Evolutionary conservation across 1,139 yeast genomes (phyloP).

Genomic region (Wickerhamomyces sp.): DNA sequence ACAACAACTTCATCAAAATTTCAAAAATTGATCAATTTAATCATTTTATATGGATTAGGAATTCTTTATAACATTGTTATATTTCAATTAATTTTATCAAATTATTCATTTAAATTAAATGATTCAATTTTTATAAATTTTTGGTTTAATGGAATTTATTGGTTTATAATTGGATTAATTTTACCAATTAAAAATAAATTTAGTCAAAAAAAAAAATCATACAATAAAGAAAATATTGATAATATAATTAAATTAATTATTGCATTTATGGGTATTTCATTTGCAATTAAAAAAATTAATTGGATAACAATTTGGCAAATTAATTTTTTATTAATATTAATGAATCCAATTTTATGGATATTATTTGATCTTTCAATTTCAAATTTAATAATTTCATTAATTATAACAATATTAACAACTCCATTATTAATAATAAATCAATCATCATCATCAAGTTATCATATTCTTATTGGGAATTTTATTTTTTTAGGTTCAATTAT

Average conservation of each 20-base stretch:
- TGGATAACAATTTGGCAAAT: constrained; percentile 80
- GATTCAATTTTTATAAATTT: constrained; percentile 19
- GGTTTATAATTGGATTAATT: constrained; percentile 56
- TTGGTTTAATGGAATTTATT: constrained; percentile 45
- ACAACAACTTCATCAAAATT: constrained; percentile 1
- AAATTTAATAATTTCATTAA: constrained; percentile 5
- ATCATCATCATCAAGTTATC: constrained; percentile 15
- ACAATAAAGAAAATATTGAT: too few relatives aligned
- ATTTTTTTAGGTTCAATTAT: constrained; percentile 65
- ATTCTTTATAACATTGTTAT: too few relatives aligned
- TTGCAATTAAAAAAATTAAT: constrained; percentile 74
- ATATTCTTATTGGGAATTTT: constrained; percentile 48
- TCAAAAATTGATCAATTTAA: constrained; percentile 2
- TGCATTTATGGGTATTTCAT: constrained; percentile 78
- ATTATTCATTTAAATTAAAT: too few relatives aligned
- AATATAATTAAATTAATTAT: constrained; percentile 54
- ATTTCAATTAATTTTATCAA: too few relatives aligned
- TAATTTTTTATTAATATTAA: constrained; percentile 65
- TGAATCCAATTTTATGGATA: constrained; percentile 79
- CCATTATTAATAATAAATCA: constrained; percentile 9
- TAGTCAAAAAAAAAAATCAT: not conserved
- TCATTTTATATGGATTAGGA: too few relatives aligned
- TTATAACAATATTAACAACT: constrained; percentile 9
- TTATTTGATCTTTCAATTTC: constrained; percentile 67
- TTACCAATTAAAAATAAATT: constrained; percentile 51